Base-by-base conservation (phyloP, 345 rosid genomes). In the Durio zibethinus region DNA sequence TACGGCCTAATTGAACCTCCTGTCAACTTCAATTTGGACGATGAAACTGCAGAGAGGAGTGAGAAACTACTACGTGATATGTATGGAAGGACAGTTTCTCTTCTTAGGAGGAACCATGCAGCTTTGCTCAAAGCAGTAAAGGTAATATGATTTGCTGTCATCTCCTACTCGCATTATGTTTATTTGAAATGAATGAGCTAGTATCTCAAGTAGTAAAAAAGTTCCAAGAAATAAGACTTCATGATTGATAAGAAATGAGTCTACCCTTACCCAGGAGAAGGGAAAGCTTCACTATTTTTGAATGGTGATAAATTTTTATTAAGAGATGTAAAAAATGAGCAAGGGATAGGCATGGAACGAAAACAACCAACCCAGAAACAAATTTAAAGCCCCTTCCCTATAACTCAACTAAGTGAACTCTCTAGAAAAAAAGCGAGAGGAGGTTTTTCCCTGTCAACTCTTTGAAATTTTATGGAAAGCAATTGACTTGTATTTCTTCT, bases 111-210 rank as follows among this genome's bases (percentile, higher is more conserved):
- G 69, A 92, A 93, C 87, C 94, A 93, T 73, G 85, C 95, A 10
- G 97, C 97, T 68, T 83, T 94, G 76, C 91, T 93, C 42, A 93
- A 93, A 85, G 80, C 97, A 40, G 92, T 89, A 35, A 94, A 93
- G 98, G 97, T 92, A 79, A 84, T 40, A 38, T 16, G 57, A 4
- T 50, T 16, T n/a, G 56, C 33, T 65, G 52, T 23, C 36, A 42
- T 50, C 75, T 50, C 43, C 75, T 15, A 29, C 18, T 14, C 4
- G 2, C 33, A 25, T 25, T 57, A 10, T 57, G 16, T 57, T 59
- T 12, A 9, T 9, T 48, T 9, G 16, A 70, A 48, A 70, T n/a
- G 8, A 29, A 47, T 0, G 21, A 69, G 38, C 56, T 47, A 53
- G 56, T 48, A 69, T 45, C 38, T 27, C 23, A 45, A 69, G 25